These are phyloP conservation scores for Pseudomassariella vexata DNA, from an alignment of 2,329 filamentous ascomycete genomes.

Conservation along the genomic window DNA sequence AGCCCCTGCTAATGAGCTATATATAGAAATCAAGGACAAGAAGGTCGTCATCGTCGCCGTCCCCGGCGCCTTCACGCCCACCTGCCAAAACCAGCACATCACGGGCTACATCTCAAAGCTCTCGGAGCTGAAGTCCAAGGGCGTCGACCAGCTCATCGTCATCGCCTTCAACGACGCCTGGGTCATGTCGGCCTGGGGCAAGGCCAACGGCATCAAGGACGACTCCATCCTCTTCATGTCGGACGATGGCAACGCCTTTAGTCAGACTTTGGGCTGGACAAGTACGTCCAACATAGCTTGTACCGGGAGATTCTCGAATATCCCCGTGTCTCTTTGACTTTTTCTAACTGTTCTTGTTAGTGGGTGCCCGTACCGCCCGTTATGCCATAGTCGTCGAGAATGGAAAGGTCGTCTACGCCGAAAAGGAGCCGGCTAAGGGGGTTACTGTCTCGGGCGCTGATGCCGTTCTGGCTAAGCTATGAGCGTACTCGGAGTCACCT, in stretches of 20 bases:
- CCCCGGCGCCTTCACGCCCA: constrained; percentile 73
- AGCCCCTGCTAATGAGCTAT: too few relatives aligned
- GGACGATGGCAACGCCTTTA: constrained; percentile 63
- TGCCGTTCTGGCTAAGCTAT: constrained; percentile 31
- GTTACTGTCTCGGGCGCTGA: constrained; percentile 44
- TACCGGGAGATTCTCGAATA: too few relatives aligned
- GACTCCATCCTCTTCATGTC: constrained; percentile 68
- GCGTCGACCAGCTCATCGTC: constrained; percentile 73
- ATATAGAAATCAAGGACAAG: constrained; percentile 44
- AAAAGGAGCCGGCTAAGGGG: constrained; percentile 53
- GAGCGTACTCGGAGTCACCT: too few relatives aligned
- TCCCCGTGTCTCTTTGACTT: not conserved
- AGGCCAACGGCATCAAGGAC: constrained; percentile 70
- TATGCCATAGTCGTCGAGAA: constrained; percentile 76
- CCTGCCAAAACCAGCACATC: constrained; percentile 74
- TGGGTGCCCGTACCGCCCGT: constrained; percentile 64
- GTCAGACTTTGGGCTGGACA: constrained; percentile 70
- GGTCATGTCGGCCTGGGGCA: constrained; percentile 84
- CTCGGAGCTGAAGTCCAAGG: constrained; percentile 66
- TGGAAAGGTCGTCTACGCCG: constrained; percentile 74
- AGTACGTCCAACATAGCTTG: too few relatives aligned
- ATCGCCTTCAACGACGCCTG: constrained; percentile 77
- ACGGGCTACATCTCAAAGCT: constrained; percentile 70
- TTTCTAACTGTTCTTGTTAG: too few relatives aligned
- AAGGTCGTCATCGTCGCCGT: constrained; percentile 49